Evolutionary conservation across 345 rosid species (phyloP).

Genomic region (Brassica incana): DNA sequence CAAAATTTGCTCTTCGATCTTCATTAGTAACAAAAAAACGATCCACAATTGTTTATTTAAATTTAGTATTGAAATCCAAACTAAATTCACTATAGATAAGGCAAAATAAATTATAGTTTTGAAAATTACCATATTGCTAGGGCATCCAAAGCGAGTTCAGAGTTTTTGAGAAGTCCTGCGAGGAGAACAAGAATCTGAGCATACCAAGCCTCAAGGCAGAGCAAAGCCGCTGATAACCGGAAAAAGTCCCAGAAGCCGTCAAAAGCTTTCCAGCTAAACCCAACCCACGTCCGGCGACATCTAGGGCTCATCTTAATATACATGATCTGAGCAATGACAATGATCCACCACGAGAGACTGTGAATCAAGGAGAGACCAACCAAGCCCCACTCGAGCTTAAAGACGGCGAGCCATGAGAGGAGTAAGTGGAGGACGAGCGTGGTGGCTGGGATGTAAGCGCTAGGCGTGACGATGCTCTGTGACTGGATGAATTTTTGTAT

Average conservation of each 20-base stretch:
- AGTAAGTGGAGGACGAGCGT: conserved; percentile 47
- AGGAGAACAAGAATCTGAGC: conserved; percentile 56
- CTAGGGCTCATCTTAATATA: conserved; percentile 49
- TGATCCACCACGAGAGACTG: conserved; percentile 64
- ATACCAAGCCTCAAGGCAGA: conserved; percentile 65
- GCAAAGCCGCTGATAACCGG: conserved; percentile 59
- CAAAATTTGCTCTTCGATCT: no score
- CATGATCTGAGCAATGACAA: conserved; percentile 51
- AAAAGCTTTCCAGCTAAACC: conserved; percentile 56
- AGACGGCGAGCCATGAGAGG: conserved; percentile 56
- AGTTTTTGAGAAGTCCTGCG: conserved; percentile 58
- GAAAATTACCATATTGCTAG: conserved; percentile 51
- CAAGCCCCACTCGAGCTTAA: conserved; percentile 47
- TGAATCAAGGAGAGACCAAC: conserved; percentile 48
- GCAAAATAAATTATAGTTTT: no score
- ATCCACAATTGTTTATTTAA: no score
- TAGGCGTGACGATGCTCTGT: conserved; percentile 61
- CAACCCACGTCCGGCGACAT: conserved; percentile 57
- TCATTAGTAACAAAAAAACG: no score
- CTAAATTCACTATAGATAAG: no score
- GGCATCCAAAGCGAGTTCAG: conserved; percentile 61
- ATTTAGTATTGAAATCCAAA: no score
- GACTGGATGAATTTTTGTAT: conserved; percentile 68
- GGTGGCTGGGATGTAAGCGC: conserved; percentile 63
- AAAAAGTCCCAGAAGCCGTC: conserved; percentile 51